Evolutionary conservation across 1,139 yeast species (phyloP), one percentile per base, ranked within the genome.

Genomic region (Zygotorulaspora mrakii): DNA sequence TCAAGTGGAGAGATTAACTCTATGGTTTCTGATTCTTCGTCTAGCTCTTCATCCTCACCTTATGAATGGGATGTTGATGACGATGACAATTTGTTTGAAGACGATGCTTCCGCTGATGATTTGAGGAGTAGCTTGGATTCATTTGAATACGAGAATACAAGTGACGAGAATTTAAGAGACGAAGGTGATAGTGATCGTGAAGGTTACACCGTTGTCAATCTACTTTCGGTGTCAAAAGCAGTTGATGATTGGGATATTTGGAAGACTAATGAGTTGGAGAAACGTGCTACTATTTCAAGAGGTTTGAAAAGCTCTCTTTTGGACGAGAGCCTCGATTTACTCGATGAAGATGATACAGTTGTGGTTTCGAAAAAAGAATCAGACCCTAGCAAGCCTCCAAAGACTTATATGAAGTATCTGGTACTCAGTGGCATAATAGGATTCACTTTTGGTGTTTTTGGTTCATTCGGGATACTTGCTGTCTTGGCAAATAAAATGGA

Each of bases 361-460:
- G 28, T 20, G 28, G 12, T 10, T n/a, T 17, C 26, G 9, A 27
- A 31, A 3, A 33, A 39, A 6, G 24, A 7, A 5, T 9, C 10
- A 10, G 33, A 26, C 10, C 11, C 17, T 4, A 21, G 20, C 24
- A 10, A 17, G 14, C 17, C 17, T 16, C 11, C 38, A n/a, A 26
- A 17, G 8, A 18, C 26, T 11, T 17, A 26, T 14, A 20, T 17
- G 17, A 39, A 35, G 20, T 16, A 34, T n/a, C 11, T 43, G n/a
- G 23, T 43, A 21, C 24, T 35, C 10, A 47, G 53, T 14, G 43
- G 50, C 4, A 28, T 48, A 17, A 14, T 48, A 9, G 55, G 55
- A 4, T 41, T 49, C 35, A 23, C 43, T 27, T 26, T 49, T 12
- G 55, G 55, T 16, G 44, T 49, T 22, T 37, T 51, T 21, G 51